A percentile compares a stretch with the other conserved stretches of the same genome.
Conservation (phyloP, 2,329 filamentous ascomycete genomes). For the Alternaria sp. region DNA sequence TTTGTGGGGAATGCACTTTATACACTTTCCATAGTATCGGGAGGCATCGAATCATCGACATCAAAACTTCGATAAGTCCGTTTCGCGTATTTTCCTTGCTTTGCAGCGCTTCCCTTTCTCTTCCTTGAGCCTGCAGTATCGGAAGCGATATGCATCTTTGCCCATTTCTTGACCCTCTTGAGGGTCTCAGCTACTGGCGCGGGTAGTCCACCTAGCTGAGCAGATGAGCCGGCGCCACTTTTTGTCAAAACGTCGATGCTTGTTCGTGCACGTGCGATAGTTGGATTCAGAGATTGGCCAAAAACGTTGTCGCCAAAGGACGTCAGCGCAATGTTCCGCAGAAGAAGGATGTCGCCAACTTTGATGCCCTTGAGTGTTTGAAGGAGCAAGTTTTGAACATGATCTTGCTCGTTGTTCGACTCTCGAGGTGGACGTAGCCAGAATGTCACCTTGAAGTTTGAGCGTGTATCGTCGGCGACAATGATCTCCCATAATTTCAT, state of each 20-base stretch:
- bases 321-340: conserved; percentile 81
- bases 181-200: conserved; percentile 70
- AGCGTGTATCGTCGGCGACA: conserved; percentile 84
- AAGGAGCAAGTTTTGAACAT: conserved; percentile 49
- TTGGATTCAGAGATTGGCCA: conserved; percentile 79
- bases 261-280: conserved; percentile 72
- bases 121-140: conserved; percentile 26
- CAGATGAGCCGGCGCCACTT: conserved; percentile 59
- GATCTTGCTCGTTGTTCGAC: conserved; percentile 20
- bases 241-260: conserved; percentile 73
- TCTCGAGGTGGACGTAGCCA: conserved; percentile 68
- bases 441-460: conserved; percentile 83
- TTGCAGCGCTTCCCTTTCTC: conserved; percentile 25
- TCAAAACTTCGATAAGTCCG: conserved; percentile 15
- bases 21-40: conserved; percentile 43
- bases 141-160: conserved; percentile 71
- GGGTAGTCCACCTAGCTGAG: conserved; percentile 52
- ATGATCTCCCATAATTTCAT: conserved; percentile 50
- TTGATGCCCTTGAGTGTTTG: conserved; percentile 61
- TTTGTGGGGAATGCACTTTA: conserved; percentile 14
- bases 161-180: conserved; percentile 76
- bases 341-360: conserved; percentile 78
- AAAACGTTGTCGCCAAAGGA: conserved; percentile 81
- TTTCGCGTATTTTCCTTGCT: conserved; percentile 19
- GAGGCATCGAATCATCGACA: conserved; percentile 38